Evolutionary conservation across 495 filamentous ascomycete genomes (phyloP).

Genomic region (Aspergillus cavernicola): DNA sequence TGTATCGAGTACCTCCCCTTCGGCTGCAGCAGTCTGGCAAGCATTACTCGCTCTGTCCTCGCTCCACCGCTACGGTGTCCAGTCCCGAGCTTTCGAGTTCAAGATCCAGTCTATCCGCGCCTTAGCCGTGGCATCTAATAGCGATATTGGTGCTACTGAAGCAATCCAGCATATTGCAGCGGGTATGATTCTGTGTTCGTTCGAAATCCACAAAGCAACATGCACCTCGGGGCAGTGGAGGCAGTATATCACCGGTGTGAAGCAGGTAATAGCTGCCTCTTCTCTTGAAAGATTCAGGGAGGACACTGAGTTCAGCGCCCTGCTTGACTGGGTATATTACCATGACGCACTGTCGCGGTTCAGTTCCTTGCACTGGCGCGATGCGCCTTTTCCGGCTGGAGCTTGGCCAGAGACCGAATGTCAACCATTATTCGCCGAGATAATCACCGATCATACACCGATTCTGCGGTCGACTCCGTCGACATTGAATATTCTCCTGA

Average conservation of each 20-base stretch:
- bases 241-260: conserved; percentile 7
- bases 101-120: conserved; percentile 12
- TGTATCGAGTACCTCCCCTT: conserved; percentile 3
- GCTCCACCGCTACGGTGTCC: conserved; percentile 11
- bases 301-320: not conserved
- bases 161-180: conserved; percentile 15
- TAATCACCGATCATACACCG: not conserved
- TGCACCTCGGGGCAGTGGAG: conserved; percentile 15
- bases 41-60: conserved; percentile 12
- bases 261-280: conserved; percentile 5
- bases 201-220: conserved; percentile 15
- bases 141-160: conserved; percentile 1
- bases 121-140: not conserved
- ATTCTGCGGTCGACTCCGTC: not conserved
- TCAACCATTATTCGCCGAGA: not conserved
- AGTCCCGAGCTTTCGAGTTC: conserved; percentile 6
- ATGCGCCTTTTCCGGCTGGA: too few relatives aligned
- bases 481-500: not conserved
- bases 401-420: not conserved
- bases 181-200: conserved; percentile 16
- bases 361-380: conserved; percentile 12
- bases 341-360: conserved; percentile 9
- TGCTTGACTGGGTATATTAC: conserved; percentile 16
- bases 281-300: not conserved
- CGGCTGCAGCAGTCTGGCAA: conserved; percentile 7